Evolutionary conservation across 148 eudicot species (phyloP), one percentile per base, ranked within the genome.

Genomic region (Rhododendron molle): DNA sequence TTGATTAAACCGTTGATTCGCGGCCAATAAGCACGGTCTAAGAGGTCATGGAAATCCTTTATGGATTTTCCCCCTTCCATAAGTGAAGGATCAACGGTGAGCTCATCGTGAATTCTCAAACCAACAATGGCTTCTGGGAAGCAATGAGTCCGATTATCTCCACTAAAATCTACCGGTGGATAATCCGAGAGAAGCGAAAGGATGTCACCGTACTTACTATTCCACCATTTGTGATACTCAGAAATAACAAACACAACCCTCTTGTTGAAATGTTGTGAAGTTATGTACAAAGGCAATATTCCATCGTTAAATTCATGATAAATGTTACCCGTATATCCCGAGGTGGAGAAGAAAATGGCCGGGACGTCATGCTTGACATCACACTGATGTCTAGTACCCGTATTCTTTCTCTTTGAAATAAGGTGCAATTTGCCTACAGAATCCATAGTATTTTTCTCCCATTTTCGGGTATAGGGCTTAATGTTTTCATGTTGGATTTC

Each of bases 301-400:
- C 98, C 99, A 69, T 97, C 99, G 14, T 97, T 95, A 91, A 97
- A 94, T 62, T 97, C 99, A 40, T 97, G 99, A 89, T 95, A 97
- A 10, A 94, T 91, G 67, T 97, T 97, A 49, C 98, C 98, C 1
- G 99, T 95, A 79, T 93, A 97, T 11, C 99, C 99, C 36, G 98
- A 98, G 4, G 98, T 95, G 3, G 99, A 97, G 92, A 97, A 97
- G 91, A 97, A 92, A 67, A 97, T 92, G 0, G 98, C 99, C 0
- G 99, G 98, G 56, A 97, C 96, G 80, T 97, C 91, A 83, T 97
- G 99, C 14, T 28, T 46, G 65, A 97, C 98, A 83, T 97, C 98
- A 77, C 99, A 97, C 2, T 74, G 79, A 21, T 80, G 93, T n/a
- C 77, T 71, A 44, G 69, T 44, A 3, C 73, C 79, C 40, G 78